Percentiles rank a stretch among this genome's conserved stretches.
These are phyloP conservation scores for Brassica nigra DNA, from an alignment of 345 rosid species.

Conservation along the genomic window DNA sequence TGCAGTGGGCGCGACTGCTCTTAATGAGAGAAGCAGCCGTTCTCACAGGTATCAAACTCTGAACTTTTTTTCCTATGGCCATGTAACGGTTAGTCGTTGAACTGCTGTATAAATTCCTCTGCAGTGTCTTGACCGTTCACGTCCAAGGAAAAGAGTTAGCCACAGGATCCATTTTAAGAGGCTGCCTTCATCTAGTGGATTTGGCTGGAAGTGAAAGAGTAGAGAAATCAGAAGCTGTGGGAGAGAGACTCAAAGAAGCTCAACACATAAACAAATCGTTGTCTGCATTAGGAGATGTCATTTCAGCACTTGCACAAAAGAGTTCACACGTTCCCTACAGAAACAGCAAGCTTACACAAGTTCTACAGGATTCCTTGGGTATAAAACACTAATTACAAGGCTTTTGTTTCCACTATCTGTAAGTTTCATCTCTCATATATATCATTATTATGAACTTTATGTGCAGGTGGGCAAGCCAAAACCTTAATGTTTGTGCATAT, in stretches of 20 bases:
- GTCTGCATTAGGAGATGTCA: conserved; percentile 95
- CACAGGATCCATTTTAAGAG: conserved; percentile 80
- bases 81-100: not conserved
- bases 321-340: conserved; percentile 88
- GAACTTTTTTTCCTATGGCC: not conserved
- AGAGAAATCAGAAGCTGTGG: conserved; percentile 93
- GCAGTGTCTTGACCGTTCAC: conserved; percentile 91
- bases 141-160: conserved; percentile 82
- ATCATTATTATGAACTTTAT: not conserved
- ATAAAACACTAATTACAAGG: conserved; percentile 17
- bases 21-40: conserved; percentile 95
- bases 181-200: conserved; percentile 95
- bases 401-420: not conserved
- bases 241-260: conserved; percentile 97
- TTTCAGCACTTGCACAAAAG: conserved; percentile 95
- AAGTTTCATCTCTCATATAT: conserved; percentile 5
- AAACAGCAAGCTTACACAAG: conserved; percentile 98
- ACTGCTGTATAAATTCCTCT: not conserved
- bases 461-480: conserved; percentile 93
- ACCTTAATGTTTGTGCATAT: conserved; percentile 95
- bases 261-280: conserved; percentile 92
- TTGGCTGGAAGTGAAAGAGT: conserved; percentile 99
- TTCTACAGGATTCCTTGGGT: conserved; percentile 94
- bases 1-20: conserved; percentile 95
- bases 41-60: conserved; percentile 70